phyloP scores from a whole-genome alignment of 2,329 filamentous ascomycete species.

The Trichoderma polysporum region DNA sequence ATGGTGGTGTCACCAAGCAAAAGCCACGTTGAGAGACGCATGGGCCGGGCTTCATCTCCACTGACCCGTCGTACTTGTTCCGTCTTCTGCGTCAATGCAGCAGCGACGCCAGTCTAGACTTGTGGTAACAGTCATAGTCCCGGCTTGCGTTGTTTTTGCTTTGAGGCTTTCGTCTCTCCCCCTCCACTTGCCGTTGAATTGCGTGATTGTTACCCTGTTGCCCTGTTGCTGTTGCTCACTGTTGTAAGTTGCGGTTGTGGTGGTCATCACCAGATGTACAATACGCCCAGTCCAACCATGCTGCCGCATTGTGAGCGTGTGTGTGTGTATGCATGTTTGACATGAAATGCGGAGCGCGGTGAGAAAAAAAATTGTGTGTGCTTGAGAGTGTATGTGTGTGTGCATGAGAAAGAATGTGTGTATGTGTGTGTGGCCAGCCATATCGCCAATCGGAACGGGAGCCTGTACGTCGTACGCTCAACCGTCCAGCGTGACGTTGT shows the following conservation, averaged over 20 bases:
- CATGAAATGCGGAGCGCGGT: slow-evolving; percentile 5
- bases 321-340: neutral
- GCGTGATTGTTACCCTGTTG: neutral
- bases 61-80: neutral
- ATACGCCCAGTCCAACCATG: neutral
- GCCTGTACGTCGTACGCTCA: slow-evolving; percentile 3
- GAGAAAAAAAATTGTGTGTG: neutral
- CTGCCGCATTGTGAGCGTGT: neutral
- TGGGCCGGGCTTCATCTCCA: slow-evolving; percentile 13
- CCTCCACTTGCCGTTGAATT: neutral
- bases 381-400: neutral
- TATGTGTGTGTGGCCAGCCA: slow-evolving; percentile 9
- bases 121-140: neutral
- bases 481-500: slow-evolving; percentile 16
- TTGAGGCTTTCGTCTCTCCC: neutral
- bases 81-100: slow-evolving; percentile 7
- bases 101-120: slow-evolving; percentile 8
- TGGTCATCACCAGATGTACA: neutral
- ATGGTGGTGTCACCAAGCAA: slow-evolving; percentile 10
- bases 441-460: slow-evolving; percentile 18
- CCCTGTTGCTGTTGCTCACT: neutral
- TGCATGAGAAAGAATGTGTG: neutral
- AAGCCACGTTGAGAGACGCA: slow-evolving; percentile 16
- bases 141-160: neutral
- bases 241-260: neutral